phyloP scores from a whole-genome alignment of 1,284 basidiomycete species.

The Ustilago xerochloae region DNA sequence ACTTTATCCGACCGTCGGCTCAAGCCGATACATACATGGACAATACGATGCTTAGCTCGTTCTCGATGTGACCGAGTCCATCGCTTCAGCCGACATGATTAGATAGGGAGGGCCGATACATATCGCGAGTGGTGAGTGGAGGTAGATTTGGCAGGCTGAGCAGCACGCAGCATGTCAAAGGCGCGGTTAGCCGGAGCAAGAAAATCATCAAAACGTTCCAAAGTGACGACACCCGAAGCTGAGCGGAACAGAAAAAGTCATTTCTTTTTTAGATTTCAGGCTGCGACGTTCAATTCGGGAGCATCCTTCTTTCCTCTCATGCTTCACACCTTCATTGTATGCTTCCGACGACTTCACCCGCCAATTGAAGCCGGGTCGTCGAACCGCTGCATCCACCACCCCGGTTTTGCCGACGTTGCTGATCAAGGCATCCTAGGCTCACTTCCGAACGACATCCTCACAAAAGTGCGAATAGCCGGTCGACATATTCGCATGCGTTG shows the following conservation, averaged over 20 bases:
- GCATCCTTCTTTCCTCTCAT: background rate
- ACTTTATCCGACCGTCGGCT: too few relatives aligned
- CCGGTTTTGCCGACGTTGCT: too few relatives aligned
- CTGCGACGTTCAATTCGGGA: background rate
- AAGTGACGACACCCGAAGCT: slow-evolving; percentile 16
- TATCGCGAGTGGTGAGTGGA: background rate
- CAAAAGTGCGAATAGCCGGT: background rate
- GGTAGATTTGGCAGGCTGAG: background rate
- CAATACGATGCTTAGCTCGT: too few relatives aligned
- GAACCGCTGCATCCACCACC: too few relatives aligned
- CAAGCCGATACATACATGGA: too few relatives aligned
- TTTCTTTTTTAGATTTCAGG: background rate
- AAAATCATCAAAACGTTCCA: background rate
- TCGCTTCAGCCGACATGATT: background rate
- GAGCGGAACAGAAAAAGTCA: background rate
- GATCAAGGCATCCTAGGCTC: background rate
- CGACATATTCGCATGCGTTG: background rate
- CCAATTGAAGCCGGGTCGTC: too few relatives aligned
- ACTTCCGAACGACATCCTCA: background rate
- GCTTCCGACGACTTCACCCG: background rate
- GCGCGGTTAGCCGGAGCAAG: background rate
- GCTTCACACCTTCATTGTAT: background rate
- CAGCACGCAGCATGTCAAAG: background rate
- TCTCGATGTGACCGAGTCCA: background rate
- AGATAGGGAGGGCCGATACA: background rate